A percentile compares a stretch with the other conserved stretches of the same genome.
phyloP scores from a whole-genome alignment of 1,284 basidiomycete genomes.

The Sutorius eximius region DNA sequence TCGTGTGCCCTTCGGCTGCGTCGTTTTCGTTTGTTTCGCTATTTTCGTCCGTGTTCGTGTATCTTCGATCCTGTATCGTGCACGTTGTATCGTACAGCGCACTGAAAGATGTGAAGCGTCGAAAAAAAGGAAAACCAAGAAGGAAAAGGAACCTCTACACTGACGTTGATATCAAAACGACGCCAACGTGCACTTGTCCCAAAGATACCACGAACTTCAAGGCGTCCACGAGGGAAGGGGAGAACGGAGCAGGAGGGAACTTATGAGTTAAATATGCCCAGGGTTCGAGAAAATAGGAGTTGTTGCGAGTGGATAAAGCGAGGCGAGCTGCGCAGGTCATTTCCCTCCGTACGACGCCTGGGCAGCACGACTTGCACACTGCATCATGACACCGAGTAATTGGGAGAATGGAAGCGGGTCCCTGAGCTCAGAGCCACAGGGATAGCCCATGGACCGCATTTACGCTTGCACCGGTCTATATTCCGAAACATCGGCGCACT shows the following conservation, averaged over 20 bases:
- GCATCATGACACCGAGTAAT: constrained; percentile 16
- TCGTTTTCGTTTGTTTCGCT: background rate
- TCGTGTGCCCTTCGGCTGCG: background rate
- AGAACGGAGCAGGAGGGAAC: background rate
- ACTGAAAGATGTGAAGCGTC: background rate
- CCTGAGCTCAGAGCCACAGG: constrained; percentile 3
- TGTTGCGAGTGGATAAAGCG: constrained; percentile 5
- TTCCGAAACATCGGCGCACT: background rate
- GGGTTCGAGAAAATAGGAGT: constrained; percentile 11
- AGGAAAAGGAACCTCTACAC: background rate
- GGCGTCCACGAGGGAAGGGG: constrained; percentile 15
- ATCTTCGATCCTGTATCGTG: background rate
- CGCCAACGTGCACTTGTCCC: background rate
- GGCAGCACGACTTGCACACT: constrained; percentile 11
- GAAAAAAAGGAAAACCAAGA: background rate
- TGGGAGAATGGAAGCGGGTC: constrained; percentile 24
- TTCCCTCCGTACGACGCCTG: background rate
- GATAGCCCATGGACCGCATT: background rate
- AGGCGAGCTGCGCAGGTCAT: constrained; percentile 24
- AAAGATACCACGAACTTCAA: constrained; percentile 4
- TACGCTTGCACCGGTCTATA: constrained; percentile 1
- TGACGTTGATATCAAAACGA: constrained; percentile 11
- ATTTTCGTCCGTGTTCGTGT: constrained; percentile 1
- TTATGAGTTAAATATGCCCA: constrained; percentile 21
- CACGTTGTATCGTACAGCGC: background rate